These are phyloP conservation scores for Penicillium paneum DNA, from an alignment of 2,329 filamentous ascomycete species.

Conservation along the genomic window DNA sequence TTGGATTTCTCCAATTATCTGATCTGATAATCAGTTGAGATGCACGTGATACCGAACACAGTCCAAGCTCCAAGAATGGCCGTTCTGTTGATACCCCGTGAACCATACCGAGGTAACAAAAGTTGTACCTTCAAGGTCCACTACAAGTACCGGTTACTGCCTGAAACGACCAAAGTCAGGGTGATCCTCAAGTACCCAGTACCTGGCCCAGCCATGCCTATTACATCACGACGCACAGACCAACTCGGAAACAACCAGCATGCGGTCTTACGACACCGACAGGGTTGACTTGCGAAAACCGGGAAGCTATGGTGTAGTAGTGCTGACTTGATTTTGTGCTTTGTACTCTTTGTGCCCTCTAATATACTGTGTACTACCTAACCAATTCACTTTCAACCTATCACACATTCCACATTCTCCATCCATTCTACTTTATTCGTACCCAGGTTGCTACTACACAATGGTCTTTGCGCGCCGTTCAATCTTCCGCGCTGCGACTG, in stretches of 20 bases:
- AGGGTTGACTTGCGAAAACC: not conserved
- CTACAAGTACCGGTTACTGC: not conserved
- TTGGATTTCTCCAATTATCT: not conserved
- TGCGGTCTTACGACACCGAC: not conserved
- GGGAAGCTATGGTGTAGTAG: not conserved
- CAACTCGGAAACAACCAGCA: not conserved
- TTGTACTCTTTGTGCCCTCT: too few relatives aligned
- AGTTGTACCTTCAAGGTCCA: not conserved
- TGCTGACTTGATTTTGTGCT: not conserved
- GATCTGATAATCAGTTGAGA: slow-evolving; percentile 2
- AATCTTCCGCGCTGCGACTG: slow-evolving; percentile 25
- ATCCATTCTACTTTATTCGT: slow-evolving; percentile 1
- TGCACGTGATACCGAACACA: not conserved
- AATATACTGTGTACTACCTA: not conserved
- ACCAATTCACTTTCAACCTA: slow-evolving; percentile 3
- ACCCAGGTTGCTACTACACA: slow-evolving; percentile 10
- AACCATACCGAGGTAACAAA: not conserved
- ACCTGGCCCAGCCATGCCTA: not conserved
- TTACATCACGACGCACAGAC: slow-evolving; percentile 12
- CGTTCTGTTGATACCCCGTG: not conserved
- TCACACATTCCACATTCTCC: slow-evolving; percentile 6
- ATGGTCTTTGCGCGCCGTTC: slow-evolving; percentile 38
- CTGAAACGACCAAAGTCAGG: rapidly evolving
- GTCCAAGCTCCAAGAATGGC: not conserved
- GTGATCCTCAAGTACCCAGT: not conserved